Evolutionary conservation across 768 basidiomycete genomes (phyloP), one percentile per base, ranked within the genome.

Genomic region (Lentinula aciculospora): DNA sequence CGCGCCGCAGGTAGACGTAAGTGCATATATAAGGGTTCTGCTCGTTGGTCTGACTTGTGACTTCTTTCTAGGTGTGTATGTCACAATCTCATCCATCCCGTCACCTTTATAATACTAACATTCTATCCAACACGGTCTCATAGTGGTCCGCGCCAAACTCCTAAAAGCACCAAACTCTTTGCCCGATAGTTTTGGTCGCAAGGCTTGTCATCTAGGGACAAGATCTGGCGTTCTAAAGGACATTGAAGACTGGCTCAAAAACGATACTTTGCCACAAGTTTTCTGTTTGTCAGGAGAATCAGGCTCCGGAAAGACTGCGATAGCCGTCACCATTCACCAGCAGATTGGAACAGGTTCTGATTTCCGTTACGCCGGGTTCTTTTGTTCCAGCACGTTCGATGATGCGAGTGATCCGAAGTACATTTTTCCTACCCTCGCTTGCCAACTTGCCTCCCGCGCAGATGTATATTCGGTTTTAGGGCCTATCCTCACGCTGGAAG

Each of bases 401-500:
- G n/a, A 37, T 3, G 46, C 34, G n/a, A 57, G 56, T 48, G 39
- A 57, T 25, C 27, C 56, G 10, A 32, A 27, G 13, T 13, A 23
- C 36, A 57, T 57, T 15, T 48, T 57, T 23, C 56, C 45, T 12
- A 57, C 56, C 4, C 44, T 57, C 44, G 56, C 56, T 12, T 23
- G 25, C 19, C 45, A 57, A 19, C 45, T 57, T 34, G 34, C 46
- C 17, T 4, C 17, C 3, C 10, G 15, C 19, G 27, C 44, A 1
- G 28, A 45, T 36, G 3, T 56, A 8, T 56, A 56, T 27, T 25
- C 44, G 2, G 9, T 42, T 34, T 15, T 45, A 15, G 29, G 31
- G n/a, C 23, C n/a, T 36, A 27, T 15, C 21, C 39, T 56, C 17
- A n/a, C 13, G 4, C 15, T 19, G 21, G 40, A 40, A 9, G 40